Base-by-base conservation (phyloP, 1,139 yeast species). In the Suhomyces wounanorum region DNA sequence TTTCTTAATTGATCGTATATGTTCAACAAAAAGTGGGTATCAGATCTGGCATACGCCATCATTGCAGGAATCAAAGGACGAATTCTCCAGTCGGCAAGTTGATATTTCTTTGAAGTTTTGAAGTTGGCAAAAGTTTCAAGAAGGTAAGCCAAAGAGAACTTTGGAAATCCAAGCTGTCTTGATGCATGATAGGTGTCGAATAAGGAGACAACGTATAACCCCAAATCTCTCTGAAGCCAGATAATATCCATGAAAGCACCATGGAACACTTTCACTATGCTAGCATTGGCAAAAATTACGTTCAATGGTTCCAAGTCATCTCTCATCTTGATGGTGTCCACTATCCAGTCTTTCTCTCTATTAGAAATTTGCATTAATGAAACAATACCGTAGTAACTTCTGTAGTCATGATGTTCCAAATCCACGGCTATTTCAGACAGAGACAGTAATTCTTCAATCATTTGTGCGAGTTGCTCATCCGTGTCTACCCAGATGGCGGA, bases 161-260 rank as follows among this genome's bases (percentile, higher is more conserved):
- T 86, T 10, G 96, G 91, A 53, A 91, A 80, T 0, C 90, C 89
- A 31, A 95, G 73, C 17, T 82, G 82, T 56, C 82, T 84, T 0
- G 97, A 83, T 0, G 99, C 99, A 69, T 87, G 94, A 66, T 81
- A 92, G 0, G 99, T 95, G 66, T 95, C 99, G 66, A 95, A 94
- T 26, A 95, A 70, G 38, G 95, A 83, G 8, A 94, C 99, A 21
- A 95, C 73, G 60, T 95, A 95, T 13, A 95, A 71, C 0, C 99
- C 99, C 56, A 95, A 78, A 64, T 95, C 99, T 58, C 99, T 78
- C 70, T 95, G 99, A 40, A 95, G 75, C 99, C 99, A 95, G 45
- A 90, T 86, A 9, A 94, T 88, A 73, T 95, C 99, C 96, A 91
- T 91, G 57, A 84, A 86, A 0, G 99, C 97, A 56, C 99, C 99